A percentile compares a stretch with the other conserved stretches of the same genome.
Conservation (phyloP, 108 stramenopile species). For the Stephanodiscus minutulus region DNA sequence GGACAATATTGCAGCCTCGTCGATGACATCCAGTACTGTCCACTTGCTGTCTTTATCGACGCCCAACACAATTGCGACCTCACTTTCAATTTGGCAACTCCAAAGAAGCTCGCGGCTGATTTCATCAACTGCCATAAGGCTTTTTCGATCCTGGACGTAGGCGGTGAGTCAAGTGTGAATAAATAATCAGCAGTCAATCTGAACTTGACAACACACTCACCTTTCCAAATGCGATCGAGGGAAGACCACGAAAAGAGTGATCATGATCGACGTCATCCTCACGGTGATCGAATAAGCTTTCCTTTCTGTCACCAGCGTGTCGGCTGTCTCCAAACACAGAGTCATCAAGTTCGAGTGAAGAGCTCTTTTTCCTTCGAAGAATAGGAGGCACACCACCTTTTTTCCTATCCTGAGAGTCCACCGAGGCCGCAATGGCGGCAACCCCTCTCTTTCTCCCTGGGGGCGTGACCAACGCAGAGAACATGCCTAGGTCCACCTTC, state of each 20-base stretch:
- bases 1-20: constrained; percentile 33
- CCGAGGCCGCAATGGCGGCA: constrained; percentile 33
- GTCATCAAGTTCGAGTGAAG: constrained; percentile 1
- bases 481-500: constrained; percentile 76
- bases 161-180: neutral
- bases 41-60: constrained; percentile 59
- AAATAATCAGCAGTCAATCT: neutral
- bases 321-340: constrained; percentile 17
- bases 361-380: constrained; percentile 26
- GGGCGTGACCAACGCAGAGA: constrained; percentile 68
- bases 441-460: constrained; percentile 19
- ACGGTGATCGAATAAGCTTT: constrained; percentile 7
- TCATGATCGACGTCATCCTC: constrained; percentile 19
- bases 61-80: constrained; percentile 77
- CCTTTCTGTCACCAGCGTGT: constrained; percentile 3
- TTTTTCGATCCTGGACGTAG: constrained; percentile 54
- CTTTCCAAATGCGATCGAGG: constrained; percentile 68
- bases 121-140: constrained; percentile 55
- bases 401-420: constrained; percentile 17
- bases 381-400: constrained; percentile 21
- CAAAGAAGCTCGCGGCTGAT: constrained; percentile 55
- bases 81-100: constrained; percentile 59
- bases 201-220: constrained; percentile 4
- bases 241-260: constrained; percentile 41
- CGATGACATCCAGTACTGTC: constrained; percentile 62